Percentiles rank a stretch among this genome's conserved stretches.
Conservation (phyloP, 2,329 filamentous ascomycete species). For the Ophiocordyceps sinensis region DNA sequence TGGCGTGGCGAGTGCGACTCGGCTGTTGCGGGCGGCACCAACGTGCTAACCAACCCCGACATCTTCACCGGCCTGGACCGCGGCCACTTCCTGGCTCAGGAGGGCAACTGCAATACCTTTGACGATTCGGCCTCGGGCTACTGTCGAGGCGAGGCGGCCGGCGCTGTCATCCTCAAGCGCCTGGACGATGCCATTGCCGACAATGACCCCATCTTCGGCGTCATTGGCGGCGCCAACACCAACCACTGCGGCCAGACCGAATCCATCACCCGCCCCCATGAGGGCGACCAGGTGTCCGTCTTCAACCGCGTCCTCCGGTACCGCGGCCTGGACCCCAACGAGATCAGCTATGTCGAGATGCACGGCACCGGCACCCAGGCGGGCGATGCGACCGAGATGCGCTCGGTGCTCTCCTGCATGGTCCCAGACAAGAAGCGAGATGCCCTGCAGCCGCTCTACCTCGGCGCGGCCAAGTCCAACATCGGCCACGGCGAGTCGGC, state of each 20-base stretch:
- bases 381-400: constrained; percentile 73
- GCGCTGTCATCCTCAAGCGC: constrained; percentile 62
- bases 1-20: constrained; percentile 64
- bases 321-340: constrained; percentile 53
- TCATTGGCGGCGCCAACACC: constrained; percentile 60
- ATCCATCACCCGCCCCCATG: constrained; percentile 74
- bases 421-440: constrained; percentile 22
- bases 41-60: constrained; percentile 50
- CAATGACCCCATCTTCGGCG: constrained; percentile 62
- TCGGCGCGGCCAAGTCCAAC: constrained; percentile 53
- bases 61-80: constrained; percentile 63
- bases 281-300: constrained; percentile 56
- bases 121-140: constrained; percentile 72
- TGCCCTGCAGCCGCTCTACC: constrained; percentile 36
- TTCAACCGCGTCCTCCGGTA: constrained; percentile 45
- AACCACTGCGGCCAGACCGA: constrained; percentile 46
- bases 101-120: constrained; percentile 52
- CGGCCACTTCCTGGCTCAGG: constrained; percentile 65
- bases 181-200: constrained; percentile 65
- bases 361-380: constrained; percentile 85
- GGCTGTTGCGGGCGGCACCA: constrained; percentile 64
- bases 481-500: constrained; percentile 51
- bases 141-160: constrained; percentile 65
- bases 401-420: too few relatives aligned
- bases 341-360: constrained; percentile 78